phyloP scores from a whole-genome alignment of 2,329 filamentous ascomycete species.

The Arthrobotrys conoides region DNA sequence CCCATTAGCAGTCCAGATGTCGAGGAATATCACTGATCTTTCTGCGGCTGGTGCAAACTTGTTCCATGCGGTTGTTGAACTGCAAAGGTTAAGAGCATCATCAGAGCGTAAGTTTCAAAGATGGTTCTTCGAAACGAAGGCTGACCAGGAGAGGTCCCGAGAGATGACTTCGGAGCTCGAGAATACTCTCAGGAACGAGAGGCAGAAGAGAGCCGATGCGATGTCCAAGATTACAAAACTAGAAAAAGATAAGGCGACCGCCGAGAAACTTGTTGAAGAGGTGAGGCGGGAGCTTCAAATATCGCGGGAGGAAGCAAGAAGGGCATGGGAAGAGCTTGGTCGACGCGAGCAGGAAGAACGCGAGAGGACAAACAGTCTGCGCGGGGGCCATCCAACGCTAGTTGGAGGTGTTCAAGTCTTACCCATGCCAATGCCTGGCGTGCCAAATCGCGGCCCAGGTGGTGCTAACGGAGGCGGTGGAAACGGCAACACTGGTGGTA shows the following conservation, averaged over 20 bases:
- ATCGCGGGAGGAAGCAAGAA: conserved; percentile 92
- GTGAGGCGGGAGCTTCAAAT: conserved; percentile 94
- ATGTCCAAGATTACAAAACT: conserved; percentile 72
- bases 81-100: conserved; percentile 91
- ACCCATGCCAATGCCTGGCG: conserved; percentile 82
- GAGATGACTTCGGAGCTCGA: conserved; percentile 88
- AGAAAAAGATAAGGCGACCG: conserved; percentile 77
- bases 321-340: conserved; percentile 97
- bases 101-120: conserved; percentile 98
- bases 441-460: conserved; percentile 72
- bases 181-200: conserved; percentile 79
- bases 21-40: conserved; percentile 95
- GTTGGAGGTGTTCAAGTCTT: conserved; percentile 96
- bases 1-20: conserved; percentile 87
- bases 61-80: conserved; percentile 96
- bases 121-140: conserved; percentile 96
- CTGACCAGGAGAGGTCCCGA: conserved; percentile 86
- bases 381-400: conserved; percentile 87
- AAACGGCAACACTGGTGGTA: conserved; percentile 58
- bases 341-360: conserved; percentile 93
- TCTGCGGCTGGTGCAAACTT: conserved; percentile 96
- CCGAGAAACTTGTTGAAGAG: conserved; percentile 84
- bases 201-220: conserved; percentile 77
- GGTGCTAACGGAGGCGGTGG: conserved; percentile 65
- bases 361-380: conserved; percentile 85